A percentile compares a stretch with the other conserved stretches of the same genome.
phyloP scores from a whole-genome alignment of 805 yeast species.

The Metschnikowia sp. region DNA sequence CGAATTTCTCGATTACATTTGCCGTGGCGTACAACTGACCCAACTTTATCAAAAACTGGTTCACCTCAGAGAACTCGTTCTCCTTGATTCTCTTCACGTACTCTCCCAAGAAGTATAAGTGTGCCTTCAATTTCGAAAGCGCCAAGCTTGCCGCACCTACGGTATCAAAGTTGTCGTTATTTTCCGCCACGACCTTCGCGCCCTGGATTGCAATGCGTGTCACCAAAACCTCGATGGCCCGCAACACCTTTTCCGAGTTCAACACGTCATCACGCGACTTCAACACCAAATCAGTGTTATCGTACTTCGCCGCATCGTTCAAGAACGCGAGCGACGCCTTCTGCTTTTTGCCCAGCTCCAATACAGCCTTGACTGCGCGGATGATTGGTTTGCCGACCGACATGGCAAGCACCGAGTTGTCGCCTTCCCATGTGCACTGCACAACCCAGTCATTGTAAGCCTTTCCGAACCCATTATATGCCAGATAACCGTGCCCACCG shows the following conservation, averaged over 20 bases:
- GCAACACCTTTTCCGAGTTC: slow-evolving; percentile 14
- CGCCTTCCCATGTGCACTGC: slow-evolving; percentile 24
- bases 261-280: slow-evolving; percentile 11
- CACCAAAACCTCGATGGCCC: slow-evolving; percentile 18
- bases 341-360: slow-evolving; percentile 16
- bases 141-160: slow-evolving; percentile 20
- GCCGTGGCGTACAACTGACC: slow-evolving; percentile 20
- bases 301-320: slow-evolving; percentile 16
- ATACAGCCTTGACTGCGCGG: slow-evolving; percentile 14
- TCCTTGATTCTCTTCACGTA: slow-evolving; percentile 10
- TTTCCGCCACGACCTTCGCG: slow-evolving; percentile 15
- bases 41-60: slow-evolving; percentile 14
- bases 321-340: slow-evolving; percentile 17
- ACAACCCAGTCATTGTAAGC: slow-evolving; percentile 22
- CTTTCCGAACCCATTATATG: slow-evolving; percentile 20
- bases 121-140: slow-evolving; percentile 21
- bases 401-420: slow-evolving; percentile 22
- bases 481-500: slow-evolving; percentile 23
- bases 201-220: slow-evolving; percentile 19
- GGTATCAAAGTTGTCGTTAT: slow-evolving; percentile 17
- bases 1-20: slow-evolving; percentile 18
- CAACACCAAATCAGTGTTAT: slow-evolving; percentile 13
- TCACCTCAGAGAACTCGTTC: slow-evolving; percentile 13
- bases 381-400: slow-evolving; percentile 21
- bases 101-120: slow-evolving; percentile 18